Percentiles rank a stretch among this genome's conserved stretches.
These are phyloP conservation scores for Termitomyces sp. DNA, from an alignment of 768 basidiomycete species.

Conservation along the genomic window DNA sequence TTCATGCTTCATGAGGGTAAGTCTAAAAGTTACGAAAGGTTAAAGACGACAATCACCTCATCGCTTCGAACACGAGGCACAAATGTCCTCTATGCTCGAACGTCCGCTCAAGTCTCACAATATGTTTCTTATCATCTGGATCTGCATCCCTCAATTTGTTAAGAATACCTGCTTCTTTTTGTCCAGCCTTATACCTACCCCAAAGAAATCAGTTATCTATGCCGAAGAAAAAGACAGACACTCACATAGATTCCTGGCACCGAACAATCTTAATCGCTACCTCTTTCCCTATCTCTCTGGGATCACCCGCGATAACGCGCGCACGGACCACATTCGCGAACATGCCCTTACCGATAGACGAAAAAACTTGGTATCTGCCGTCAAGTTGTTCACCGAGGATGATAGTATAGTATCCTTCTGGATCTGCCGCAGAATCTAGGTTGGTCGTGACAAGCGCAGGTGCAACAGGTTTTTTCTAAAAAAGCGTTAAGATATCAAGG, in stretches of 20 bases:
- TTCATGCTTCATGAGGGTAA: slow-evolving; percentile 70
- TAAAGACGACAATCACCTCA: slow-evolving; percentile 52
- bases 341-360: slow-evolving; percentile 97
- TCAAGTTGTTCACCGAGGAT: slow-evolving; percentile 94
- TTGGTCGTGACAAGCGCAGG: slow-evolving; percentile 72
- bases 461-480: slow-evolving; percentile 39
- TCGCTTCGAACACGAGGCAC: slow-evolving; percentile 91
- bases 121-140: slow-evolving; percentile 94
- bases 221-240: background rate
- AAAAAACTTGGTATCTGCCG: slow-evolving; percentile 89
- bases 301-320: slow-evolving; percentile 65
- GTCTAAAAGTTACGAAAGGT: background rate
- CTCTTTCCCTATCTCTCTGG: slow-evolving; percentile 53
- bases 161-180: slow-evolving; percentile 84
- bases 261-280: slow-evolving; percentile 98
- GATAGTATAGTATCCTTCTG: slow-evolving; percentile 93
- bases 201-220: background rate
- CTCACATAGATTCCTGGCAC: slow-evolving; percentile 91
- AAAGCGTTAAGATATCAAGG: background rate
- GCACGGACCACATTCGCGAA: slow-evolving; percentile 96
- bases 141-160: slow-evolving; percentile 85
- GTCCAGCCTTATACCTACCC: slow-evolving; percentile 88
- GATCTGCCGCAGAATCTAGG: slow-evolving; percentile 86
- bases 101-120: slow-evolving; percentile 87
- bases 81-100: slow-evolving; percentile 98